Evolutionary conservation across 768 basidiomycete species (phyloP).

Genomic region (Hygrophorus russula): DNA sequence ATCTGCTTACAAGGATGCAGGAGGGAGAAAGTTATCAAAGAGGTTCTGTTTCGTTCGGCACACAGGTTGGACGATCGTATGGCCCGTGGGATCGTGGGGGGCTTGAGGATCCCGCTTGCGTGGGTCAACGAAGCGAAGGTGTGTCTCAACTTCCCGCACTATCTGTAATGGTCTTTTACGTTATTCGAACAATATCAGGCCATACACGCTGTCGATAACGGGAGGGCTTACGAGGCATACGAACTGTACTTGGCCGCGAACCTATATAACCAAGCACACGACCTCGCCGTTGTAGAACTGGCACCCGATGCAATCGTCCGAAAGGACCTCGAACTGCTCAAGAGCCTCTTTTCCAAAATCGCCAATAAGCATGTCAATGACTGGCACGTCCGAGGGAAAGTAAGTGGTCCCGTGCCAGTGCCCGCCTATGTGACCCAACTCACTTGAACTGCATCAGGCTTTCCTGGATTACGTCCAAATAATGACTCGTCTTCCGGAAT

Average conservation of each 20-base stretch:
- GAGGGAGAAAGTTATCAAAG: conserved; percentile 73
- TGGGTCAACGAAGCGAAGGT: conserved; percentile 95
- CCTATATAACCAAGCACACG: conserved; percentile 64
- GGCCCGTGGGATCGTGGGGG: conserved; percentile 58
- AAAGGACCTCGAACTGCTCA: conserved; percentile 50
- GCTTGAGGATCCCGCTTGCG: conserved; percentile 65
- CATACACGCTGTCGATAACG: conserved; percentile 46
- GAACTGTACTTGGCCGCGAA: conserved; percentile 64
- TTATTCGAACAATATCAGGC: conserved; percentile 48
- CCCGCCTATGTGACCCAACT: conserved; percentile 1
- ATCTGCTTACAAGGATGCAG: conserved; percentile 25
- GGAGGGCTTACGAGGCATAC: conserved; percentile 63
- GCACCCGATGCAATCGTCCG: conserved; percentile 81
- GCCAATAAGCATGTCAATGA: conserved; percentile 46
- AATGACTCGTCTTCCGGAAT: conserved; percentile 46
- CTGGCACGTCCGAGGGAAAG: conserved; percentile 84
- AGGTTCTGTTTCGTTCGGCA: conserved; percentile 63
- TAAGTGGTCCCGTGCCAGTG: conserved; percentile 16
- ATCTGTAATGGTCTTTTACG: no score
- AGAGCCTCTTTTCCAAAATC: conserved; percentile 60
- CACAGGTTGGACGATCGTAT: conserved; percentile 62
- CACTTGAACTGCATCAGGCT: conserved; percentile 26
- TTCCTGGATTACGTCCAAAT: conserved; percentile 65
- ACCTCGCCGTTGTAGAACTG: conserved; percentile 74
- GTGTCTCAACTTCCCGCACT: no score